Evolutionary conservation across 768 basidiomycete genomes (phyloP), one percentile per base, ranked within the genome.

Genomic region (Atractiella rhizophila): DNA sequence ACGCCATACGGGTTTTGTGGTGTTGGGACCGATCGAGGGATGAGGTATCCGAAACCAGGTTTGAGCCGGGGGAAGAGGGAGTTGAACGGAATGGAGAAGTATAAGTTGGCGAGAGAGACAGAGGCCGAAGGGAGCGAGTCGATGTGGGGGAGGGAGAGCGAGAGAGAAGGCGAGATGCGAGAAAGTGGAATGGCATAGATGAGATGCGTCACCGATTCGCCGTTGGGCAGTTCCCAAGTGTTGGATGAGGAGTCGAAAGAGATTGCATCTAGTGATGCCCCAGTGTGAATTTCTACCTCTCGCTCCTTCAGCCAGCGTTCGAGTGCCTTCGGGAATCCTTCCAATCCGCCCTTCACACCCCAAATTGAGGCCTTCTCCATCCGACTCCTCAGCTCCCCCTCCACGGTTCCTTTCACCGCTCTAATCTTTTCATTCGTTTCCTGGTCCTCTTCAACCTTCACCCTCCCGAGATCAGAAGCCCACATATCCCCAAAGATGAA

Each of bases 21-120:
- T 8, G 29, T 16, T 2, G 52, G 40, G 5, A 48, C 53, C 2
- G 57, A 49, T 13, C 85, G 76, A 0, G 86, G 83, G 39, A 91
- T 67, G 53, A 98, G 74, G 62, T 85, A 94, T 8, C 88, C 88
- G 56, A 94, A 98, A 4, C 88, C 88, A 2, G 66, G 82, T 36
- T 86, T 65, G 5, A 50, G 52, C 0, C 34, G 29, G 5, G 42
- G 18, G 55, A 51, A 19, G 62, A 56, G 24, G 67, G 55, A 18
- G 47, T 55, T 40, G 24, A 56, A 54, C 32, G 71, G 62, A 62
- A 88, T 94, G 48, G 94, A 68, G 53, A 96, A 63, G 62, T 81
- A 88, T 49, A 85, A 62, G 28, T 91, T 80, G n/a, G 69, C 71
- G 43, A 94, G 82, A 9, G 76, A 74, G 19, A 83, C 74, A 28